phyloP scores from a whole-genome alignment of 352 stramenopile genomes.

The Globisporangium abappressorium region DNA sequence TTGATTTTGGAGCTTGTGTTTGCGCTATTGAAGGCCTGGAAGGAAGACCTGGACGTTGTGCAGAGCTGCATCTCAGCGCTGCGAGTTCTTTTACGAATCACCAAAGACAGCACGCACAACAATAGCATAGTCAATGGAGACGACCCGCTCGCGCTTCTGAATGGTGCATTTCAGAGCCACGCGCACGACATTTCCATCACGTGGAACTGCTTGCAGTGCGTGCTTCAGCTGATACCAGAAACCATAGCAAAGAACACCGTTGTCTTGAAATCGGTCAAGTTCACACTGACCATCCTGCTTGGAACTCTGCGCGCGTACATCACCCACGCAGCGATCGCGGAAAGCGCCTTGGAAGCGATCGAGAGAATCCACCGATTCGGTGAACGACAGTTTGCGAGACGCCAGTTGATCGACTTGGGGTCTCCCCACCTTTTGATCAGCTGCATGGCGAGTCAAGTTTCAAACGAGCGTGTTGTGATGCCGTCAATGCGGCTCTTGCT shows the following conservation, averaged over 20 bases:
- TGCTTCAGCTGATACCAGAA: conserved; percentile 2
- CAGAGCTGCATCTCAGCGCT: conserved; percentile 7
- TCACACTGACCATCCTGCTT: neutral
- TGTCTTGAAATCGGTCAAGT: neutral
- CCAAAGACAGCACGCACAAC: neutral
- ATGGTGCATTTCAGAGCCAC: conserved; percentile 4
- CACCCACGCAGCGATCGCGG: neutral
- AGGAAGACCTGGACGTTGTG: conserved; percentile 4
- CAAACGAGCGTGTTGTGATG: conserved; percentile 2
- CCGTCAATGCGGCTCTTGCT: conserved; percentile 2
- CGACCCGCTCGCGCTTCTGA: neutral
- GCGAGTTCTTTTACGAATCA: neutral
- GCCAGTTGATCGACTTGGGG: neutral
- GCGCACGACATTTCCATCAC: conserved; percentile 1
- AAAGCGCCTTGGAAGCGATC: conserved; percentile 4
- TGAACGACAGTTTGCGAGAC: neutral
- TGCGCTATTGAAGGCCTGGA: conserved; percentile 11
- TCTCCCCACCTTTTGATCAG: neutral
- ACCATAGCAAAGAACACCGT: neutral
- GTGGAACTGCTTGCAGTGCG: conserved; percentile 4
- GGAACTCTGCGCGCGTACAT: neutral
- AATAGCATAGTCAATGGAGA: neutral
- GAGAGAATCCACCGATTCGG: neutral
- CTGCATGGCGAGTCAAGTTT: neutral
- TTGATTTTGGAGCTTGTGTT: neutral